Base-by-base conservation (phyloP, 1,139 yeast species). In the Yamadazyma triangularis region DNA sequence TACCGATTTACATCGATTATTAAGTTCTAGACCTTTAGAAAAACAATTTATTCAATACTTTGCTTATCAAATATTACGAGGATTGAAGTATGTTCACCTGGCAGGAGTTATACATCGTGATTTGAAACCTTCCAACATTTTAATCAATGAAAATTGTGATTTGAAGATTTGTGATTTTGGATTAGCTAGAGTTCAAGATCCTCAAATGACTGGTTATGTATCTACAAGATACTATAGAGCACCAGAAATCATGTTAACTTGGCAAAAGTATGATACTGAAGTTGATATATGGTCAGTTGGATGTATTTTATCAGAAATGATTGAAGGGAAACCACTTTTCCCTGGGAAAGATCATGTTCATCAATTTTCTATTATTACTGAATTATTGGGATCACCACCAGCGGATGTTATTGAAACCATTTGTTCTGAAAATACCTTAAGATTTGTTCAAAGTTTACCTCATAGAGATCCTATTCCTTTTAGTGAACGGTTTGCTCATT, bases 271-370 rank as follows among this genome's bases (percentile, higher is more conserved):
- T 63, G 97, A 91, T 54, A 83, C 88, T 11, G 97, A 91, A 60
- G 98, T 93, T 25, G 99, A 91, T 58, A 84, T 91, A 49, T 91
- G 99, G 99, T 84, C 95, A 12, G 96, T 95, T n/a, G 99, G 97
- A 12, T 91, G 99, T 63, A 91, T 91, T 42, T 85, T 91, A 52
- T 95, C 97, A 9, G 99, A 91, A 58, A 91, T 93, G 96, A 85
- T 91, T 47, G 96, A 91, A 56, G 97, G 97, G n/a, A 89, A 88
- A 58, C 98, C 99, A 2, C 67, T 91, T 28, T 91, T 91, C 73
- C 98, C 98, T 1, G 99, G 99, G 30, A 88, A 87, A 56, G 98
- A 93, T 56, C 99, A 91, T 54, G 97, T 91, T 36, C 96, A 91
- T 58, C 99, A 91, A 66, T 91, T 93, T 54, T 83, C 95, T 22